Evolutionary conservation across 768 basidiomycete species (phyloP), one percentile per base, ranked within the genome.

Genomic region (Hygrocybe punicea): DNA sequence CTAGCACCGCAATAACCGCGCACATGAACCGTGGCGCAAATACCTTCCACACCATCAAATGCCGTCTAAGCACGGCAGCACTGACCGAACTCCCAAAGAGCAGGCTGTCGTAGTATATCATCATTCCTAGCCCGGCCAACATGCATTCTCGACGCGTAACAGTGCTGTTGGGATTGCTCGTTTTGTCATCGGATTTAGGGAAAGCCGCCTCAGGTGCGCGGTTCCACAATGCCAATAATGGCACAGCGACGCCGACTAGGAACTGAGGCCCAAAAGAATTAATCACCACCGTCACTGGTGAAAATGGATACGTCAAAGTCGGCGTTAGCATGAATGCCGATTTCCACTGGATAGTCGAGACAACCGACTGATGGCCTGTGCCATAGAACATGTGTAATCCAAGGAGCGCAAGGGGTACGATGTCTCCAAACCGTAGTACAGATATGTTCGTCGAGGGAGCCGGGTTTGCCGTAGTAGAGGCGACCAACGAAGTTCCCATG

Each of bases 41-140:
- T 3, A 98, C 87, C 73, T 98, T 98, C 97, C 97, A 99, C 21
- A 98, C 94, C 94, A 97, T 97, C 61, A 97, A 70, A 68, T 98
- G 94, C 45, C 93, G 69, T 60, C 93, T 72, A 51, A 95, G 71
- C 63, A 85, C 81, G 7, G 92, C 89, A 0, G 91, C 85, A 55
- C 84, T 84, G 6, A 83, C 69, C 3, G 91, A 86, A 14, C 84
- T 82, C 4, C 89, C 86, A 4, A 94, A 65, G 1, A 92, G 70
- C 21, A 94, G 65, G 4, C 74, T 64, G 6, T 79, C 71, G 67
- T 86, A 89, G 65, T 94, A 94, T 2, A 83, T 69, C 78, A 85
- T 81, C n/a, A 87, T 71, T 0, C 82, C 84, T 2, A 93, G 66
- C 1, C 76, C 77, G 1, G 86, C 81, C n/a, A 84, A 73, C 24